These are phyloP conservation scores for Mycena haematopus DNA, from an alignment of 768 basidiomycete genomes.

Conservation along the genomic window DNA sequence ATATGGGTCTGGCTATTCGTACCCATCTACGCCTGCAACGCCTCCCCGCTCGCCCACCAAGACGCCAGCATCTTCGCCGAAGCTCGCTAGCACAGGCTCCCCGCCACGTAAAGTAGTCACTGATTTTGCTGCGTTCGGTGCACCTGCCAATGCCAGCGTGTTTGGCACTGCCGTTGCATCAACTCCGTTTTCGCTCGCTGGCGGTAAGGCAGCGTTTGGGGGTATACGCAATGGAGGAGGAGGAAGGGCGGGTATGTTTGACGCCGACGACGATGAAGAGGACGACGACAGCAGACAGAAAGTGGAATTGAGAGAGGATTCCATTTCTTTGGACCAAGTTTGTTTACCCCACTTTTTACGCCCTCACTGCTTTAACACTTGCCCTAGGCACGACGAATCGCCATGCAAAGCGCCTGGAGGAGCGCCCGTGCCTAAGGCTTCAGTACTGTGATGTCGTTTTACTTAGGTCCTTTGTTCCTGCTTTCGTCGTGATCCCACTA, in stretches of 20 bases:
- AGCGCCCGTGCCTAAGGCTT: constrained; percentile 58
- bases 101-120: constrained; percentile 88
- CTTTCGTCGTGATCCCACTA: constrained; percentile 20
- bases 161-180: constrained; percentile 84
- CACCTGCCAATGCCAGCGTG: constrained; percentile 74
- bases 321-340: constrained; percentile 94
- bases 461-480: constrained; percentile 14
- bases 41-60: constrained; percentile 50
- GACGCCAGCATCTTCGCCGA: constrained; percentile 34
- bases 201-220: constrained; percentile 85
- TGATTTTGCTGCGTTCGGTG: constrained; percentile 88
- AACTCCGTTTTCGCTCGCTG: constrained; percentile 81
- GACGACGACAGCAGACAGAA: constrained; percentile 69
- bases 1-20: constrained; percentile 56
- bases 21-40: constrained; percentile 47
- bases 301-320: constrained; percentile 80
- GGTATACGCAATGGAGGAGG: constrained; percentile 61
- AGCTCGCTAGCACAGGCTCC: constrained; percentile 47
- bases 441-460: constrained; percentile 3
- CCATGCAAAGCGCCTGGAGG: constrained; percentile 91
- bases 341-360: constrained; percentile 24
- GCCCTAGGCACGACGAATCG: constrained; percentile 76
- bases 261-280: constrained; percentile 84
- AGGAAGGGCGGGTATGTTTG: constrained; percentile 44
- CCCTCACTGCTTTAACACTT: constrained; percentile 21